These are phyloP conservation scores for Phytopythium delawarense DNA, from an alignment of 352 stramenopile genomes.

Conservation along the genomic window DNA sequence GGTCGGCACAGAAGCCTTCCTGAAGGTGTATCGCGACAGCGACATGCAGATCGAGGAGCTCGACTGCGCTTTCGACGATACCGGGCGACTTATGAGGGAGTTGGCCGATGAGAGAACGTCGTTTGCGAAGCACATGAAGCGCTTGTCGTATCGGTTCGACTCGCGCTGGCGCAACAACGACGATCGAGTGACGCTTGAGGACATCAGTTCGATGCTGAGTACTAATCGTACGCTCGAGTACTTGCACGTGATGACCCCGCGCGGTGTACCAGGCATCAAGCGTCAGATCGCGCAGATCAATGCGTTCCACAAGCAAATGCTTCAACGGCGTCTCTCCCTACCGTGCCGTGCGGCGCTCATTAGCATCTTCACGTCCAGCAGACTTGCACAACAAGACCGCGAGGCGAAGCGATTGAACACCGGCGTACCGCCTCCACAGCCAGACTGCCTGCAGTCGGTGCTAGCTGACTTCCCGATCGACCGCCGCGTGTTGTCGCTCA, in stretches of 20 bases:
- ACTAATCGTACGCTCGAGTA: neutral
- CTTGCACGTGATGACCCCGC: neutral
- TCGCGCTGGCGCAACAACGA: neutral
- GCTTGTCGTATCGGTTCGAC: neutral
- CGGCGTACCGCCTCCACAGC: neutral
- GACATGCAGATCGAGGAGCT: neutral
- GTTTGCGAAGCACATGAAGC: neutral
- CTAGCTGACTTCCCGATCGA: conserved; percentile 9
- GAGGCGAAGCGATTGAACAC: neutral
- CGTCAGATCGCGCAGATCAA: neutral
- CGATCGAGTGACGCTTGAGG: neutral
- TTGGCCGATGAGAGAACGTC: neutral
- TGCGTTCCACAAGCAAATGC: neutral
- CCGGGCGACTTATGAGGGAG: neutral
- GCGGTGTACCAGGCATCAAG: neutral
- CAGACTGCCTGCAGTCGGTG: neutral
- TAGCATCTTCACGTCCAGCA: neutral
- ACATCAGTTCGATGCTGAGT: neutral
- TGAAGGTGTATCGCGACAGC: neutral
- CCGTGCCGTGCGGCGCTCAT: neutral
- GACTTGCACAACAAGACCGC: neutral
- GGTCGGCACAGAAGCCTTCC: neutral
- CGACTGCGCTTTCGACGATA: neutral
- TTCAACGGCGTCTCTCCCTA: neutral
- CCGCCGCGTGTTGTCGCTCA: neutral